These are phyloP conservation scores for Dothideomycetidae sp. DNA, from an alignment of 2,329 filamentous ascomycete species.

Conservation along the genomic window DNA sequence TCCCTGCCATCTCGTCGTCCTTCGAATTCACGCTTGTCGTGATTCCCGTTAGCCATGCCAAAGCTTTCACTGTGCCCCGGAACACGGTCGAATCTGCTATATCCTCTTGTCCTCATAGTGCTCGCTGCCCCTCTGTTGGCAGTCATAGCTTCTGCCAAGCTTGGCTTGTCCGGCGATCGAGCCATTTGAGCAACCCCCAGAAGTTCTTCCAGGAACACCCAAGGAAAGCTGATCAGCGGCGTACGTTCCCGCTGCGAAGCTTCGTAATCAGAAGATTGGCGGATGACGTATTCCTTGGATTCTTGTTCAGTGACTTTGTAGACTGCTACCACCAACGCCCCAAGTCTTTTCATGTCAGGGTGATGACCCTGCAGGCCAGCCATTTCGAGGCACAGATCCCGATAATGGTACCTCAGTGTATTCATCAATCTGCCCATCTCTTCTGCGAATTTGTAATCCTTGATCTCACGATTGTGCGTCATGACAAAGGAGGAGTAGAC, in stretches of 20 bases:
- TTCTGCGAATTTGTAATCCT: constrained; percentile 78
- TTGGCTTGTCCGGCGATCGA: background rate
- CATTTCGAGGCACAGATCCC: constrained; percentile 48
- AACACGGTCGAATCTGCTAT: background rate
- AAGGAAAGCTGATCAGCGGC: constrained; percentile 86
- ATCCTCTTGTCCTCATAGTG: background rate
- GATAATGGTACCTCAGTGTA: constrained; percentile 54
- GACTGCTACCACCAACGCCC: constrained; percentile 70
- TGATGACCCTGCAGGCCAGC: constrained; percentile 37
- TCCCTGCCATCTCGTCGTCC: too few relatives aligned
- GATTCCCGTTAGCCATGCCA: too few relatives aligned
- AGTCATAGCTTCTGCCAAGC: constrained; percentile 3
- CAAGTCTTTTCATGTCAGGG: constrained; percentile 42
- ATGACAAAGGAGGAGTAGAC: constrained; percentile 79
- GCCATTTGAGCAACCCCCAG: constrained; percentile 45
- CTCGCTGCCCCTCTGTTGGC: background rate
- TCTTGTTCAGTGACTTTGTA: constrained; percentile 70
- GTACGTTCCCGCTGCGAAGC: constrained; percentile 31
- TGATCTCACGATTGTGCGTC: constrained; percentile 53
- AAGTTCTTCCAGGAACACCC: constrained; percentile 67
- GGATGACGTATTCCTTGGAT: constrained; percentile 19
- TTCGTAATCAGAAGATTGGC: constrained; percentile 24
- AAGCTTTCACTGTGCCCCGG: background rate
- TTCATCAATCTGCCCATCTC: constrained; percentile 57
- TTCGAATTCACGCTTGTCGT: too few relatives aligned